These are phyloP conservation scores for Coleophoma eucalyptorum DNA, from an alignment of 2,329 filamentous ascomycete species.

Conservation along the genomic window DNA sequence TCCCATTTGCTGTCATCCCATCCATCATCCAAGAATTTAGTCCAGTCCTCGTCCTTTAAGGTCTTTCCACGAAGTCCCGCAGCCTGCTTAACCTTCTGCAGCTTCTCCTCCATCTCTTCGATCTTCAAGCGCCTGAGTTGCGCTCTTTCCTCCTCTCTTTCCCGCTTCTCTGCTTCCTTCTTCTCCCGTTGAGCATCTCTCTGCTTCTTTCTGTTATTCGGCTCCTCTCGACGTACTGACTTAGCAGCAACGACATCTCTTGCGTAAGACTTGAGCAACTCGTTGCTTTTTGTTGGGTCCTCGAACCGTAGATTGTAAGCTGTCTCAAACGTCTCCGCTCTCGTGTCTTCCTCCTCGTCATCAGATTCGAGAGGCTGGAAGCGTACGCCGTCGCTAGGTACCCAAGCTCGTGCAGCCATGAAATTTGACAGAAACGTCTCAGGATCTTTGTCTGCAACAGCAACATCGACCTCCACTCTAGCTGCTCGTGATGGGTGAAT, in stretches of 20 bases:
- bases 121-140: conserved; percentile 83
- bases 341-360: conserved; percentile 66
- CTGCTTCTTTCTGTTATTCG: conserved; percentile 70
- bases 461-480: conserved; percentile 57
- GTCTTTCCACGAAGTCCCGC: conserved; percentile 70
- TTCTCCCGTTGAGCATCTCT: conserved; percentile 74
- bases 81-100: conserved; percentile 83
- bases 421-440: conserved; percentile 95
- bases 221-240: conserved; percentile 82
- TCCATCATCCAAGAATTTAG: conserved; percentile 76
- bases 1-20: conserved; percentile 93
- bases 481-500: conserved; percentile 54
- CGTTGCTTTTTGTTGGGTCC: conserved; percentile 82
- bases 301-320: conserved; percentile 97
- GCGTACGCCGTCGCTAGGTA: conserved; percentile 59
- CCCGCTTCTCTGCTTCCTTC: conserved; percentile 73
- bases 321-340: conserved; percentile 83
- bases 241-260: conserved; percentile 79
- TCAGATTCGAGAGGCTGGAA: conserved; percentile 90
- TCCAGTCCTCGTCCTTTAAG: conserved; percentile 75
- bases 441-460: conserved; percentile 80
- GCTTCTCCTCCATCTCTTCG: conserved; percentile 83
- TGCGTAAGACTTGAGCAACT: conserved; percentile 82
- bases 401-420: conserved; percentile 87
- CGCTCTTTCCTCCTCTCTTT: conserved; percentile 76